These are phyloP conservation scores for Tuctoria greenei DNA, from an alignment of 176 grass and related monocot species.

Conservation along the genomic window DNA sequence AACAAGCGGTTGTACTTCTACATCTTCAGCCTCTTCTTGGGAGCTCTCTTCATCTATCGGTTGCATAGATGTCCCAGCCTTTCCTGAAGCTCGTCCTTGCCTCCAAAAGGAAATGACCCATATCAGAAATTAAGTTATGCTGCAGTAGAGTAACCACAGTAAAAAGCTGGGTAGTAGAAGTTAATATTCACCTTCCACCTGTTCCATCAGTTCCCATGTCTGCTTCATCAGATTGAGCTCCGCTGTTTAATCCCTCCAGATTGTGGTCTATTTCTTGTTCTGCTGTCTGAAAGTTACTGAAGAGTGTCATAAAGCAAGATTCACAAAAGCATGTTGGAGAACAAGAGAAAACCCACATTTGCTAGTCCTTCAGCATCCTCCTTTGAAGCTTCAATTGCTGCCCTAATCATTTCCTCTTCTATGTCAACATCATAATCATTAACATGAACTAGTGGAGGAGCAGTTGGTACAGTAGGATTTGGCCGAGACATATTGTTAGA, in stretches of 20 bases:
- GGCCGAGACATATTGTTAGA: slow-evolving; percentile 6
- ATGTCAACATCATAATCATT: slow-evolving; percentile 87
- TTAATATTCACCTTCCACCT: slow-evolving; percentile 69
- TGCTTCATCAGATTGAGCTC: slow-evolving; percentile 51
- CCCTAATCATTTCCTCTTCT: slow-evolving; percentile 94
- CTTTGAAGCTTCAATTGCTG: slow-evolving; percentile 96
- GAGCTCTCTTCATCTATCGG: slow-evolving; percentile 44
- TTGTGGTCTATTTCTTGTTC: slow-evolving; percentile 43
- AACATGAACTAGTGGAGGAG: slow-evolving; percentile 63
- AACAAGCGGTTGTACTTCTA: slow-evolving; percentile 71
- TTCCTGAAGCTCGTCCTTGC: slow-evolving; percentile 59
- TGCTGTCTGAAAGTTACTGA: slow-evolving; percentile 42
- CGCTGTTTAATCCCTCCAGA: slow-evolving; percentile 39
- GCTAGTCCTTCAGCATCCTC: slow-evolving; percentile 57
- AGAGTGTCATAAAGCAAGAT: slow-evolving; percentile 3
- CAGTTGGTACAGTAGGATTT: slow-evolving; percentile 43
- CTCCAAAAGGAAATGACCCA: slow-evolving; percentile 49
- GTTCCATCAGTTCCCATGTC: slow-evolving; percentile 30
- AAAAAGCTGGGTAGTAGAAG: slow-evolving; percentile 30
- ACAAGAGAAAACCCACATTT: slow-evolving; percentile 50
- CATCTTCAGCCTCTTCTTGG: slow-evolving; percentile 72
- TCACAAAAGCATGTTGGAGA: slow-evolving; percentile 11
- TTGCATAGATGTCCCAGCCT: slow-evolving; percentile 54
- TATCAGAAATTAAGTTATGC: slow-evolving; percentile 31
- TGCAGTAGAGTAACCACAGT: slow-evolving; percentile 1